Evolutionary conservation across 2,329 filamentous ascomycete species (phyloP), one percentile per base, ranked within the genome.

Genomic region (Fusarium secorum): DNA sequence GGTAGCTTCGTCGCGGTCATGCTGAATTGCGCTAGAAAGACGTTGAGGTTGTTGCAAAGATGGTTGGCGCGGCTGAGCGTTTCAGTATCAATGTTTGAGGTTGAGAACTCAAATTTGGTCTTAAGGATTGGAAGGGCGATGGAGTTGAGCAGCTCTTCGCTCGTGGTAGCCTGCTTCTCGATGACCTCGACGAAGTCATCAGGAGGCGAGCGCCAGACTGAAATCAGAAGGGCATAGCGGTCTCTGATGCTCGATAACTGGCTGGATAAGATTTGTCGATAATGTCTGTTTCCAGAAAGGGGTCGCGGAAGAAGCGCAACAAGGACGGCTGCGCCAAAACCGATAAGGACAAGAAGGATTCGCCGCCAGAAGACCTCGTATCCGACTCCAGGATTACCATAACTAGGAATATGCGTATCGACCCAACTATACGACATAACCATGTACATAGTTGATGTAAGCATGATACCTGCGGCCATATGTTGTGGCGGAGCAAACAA

Each of bases 401-500:
- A 73, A 18, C 44, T 48, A 1, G 65, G 64, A 11, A 66, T 69
- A 14, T 73, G 70, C 2, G 67, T 73, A 8, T 73, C 71, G 1
- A 73, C 66, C 70, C 70, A 73, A 24, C 71, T 73, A 32, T 73
- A 73, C 4, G 68, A 68, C 4, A 60, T 44, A 2, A 73, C 71
- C 54, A 73, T 67, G 28, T 62, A 73, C 46, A 70, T 72, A 6
- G 71, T 73, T 4, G 57, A 68, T 11, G 67, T 70, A 33, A 73
- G 69, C 71, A 73, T 71, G 18, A 73, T 68, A 11, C 67, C 53
- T 2, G 67, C 70, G 15, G 61, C 44, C 60, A 73, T 64, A 22
- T 71, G 62, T 2, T 72, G 64, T 4, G 71, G 70, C 4, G 70
- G 58, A 22, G 67, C 53, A 30, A 73, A 73, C 10, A 73, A 46